Conservation (phyloP, 106 monocot genomes). For the Chionographis japonica region DNA sequence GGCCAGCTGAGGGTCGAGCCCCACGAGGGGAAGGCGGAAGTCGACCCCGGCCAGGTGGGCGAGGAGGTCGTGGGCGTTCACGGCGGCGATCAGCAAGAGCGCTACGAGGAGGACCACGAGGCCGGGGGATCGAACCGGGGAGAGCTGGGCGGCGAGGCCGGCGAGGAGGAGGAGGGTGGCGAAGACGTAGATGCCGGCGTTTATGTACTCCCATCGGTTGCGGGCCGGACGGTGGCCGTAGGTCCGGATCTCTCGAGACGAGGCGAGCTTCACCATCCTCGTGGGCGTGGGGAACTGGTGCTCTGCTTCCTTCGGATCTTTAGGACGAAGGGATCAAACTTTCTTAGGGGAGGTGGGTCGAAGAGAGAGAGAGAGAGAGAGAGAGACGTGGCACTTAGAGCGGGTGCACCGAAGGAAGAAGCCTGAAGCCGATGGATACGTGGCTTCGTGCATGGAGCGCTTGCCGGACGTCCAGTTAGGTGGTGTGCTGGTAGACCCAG, state of each 20-base stretch:
- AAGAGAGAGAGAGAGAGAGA: too few species aligned
- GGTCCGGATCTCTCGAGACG: slow-evolving; percentile 56
- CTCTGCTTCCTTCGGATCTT: too few species aligned
- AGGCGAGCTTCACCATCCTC: slow-evolving; percentile 81
- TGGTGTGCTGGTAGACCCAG: background rate
- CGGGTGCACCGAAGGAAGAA: too few species aligned
- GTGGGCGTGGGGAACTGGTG: background rate
- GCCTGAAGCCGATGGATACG: background rate
- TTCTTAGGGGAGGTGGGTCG: too few species aligned
- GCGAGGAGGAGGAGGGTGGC: slow-evolving; percentile 39
- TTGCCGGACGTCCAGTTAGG: background rate
- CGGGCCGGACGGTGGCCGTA: slow-evolving; percentile 52
- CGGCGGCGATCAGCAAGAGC: slow-evolving; percentile 26
- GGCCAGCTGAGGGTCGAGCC: slow-evolving; percentile 57
- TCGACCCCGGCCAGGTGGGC: slow-evolving; percentile 74
- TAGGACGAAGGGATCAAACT: too few species aligned
- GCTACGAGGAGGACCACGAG: slow-evolving; percentile 52
- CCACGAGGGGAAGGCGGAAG: slow-evolving; percentile 38
- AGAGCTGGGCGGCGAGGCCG: slow-evolving; percentile 48
- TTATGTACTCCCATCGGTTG: slow-evolving; percentile 79
- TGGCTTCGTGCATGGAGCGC: slow-evolving; percentile 6
- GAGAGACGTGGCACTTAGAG: too few species aligned
- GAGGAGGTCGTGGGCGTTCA: slow-evolving; percentile 67
- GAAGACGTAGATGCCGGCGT: slow-evolving; percentile 61
- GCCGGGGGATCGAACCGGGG: background rate